These are phyloP conservation scores for Alternaria postmessia DNA, from an alignment of 2,329 filamentous ascomycete genomes.

Conservation along the genomic window DNA sequence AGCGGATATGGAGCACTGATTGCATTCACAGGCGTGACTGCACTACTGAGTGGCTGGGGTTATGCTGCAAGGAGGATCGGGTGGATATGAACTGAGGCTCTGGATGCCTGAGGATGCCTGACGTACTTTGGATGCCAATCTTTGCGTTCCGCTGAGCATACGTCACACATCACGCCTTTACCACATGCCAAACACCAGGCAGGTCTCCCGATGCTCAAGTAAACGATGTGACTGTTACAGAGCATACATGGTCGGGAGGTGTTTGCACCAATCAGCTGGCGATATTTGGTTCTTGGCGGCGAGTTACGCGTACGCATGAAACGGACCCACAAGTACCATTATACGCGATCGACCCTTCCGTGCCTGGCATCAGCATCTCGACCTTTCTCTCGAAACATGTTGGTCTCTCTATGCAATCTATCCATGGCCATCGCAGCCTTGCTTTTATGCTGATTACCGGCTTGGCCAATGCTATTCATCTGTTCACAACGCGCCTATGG, in stretches of 20 bases:
- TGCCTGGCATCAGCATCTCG: conserved; percentile 5
- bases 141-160: background rate
- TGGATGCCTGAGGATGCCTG: background rate
- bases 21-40: conserved; percentile 54
- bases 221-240: conserved; percentile 17
- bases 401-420: conserved; percentile 14
- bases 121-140: background rate
- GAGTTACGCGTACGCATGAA: conserved; percentile 21
- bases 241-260: conserved; percentile 7
- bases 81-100: conserved; percentile 32
- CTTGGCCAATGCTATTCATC: conserved; percentile 6
- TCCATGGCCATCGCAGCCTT: conserved; percentile 11
- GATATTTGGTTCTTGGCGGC: conserved; percentile 8
- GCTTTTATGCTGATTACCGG: background rate
- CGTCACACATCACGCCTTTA: background rate
- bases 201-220: conserved; percentile 2
- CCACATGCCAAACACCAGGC: background rate
- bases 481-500: conserved; percentile 1
- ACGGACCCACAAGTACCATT: conserved; percentile 20
- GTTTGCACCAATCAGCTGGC: conserved; percentile 14
- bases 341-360: conserved; percentile 10
- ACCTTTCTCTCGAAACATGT: conserved; percentile 12
- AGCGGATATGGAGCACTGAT: conserved; percentile 55
- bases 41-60: conserved; percentile 43
- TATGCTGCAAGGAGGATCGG: conserved; percentile 41